Evolutionary conservation across 2,329 filamentous ascomycete species (phyloP).

Genomic region (Exophiala lecanii-corni): DNA sequence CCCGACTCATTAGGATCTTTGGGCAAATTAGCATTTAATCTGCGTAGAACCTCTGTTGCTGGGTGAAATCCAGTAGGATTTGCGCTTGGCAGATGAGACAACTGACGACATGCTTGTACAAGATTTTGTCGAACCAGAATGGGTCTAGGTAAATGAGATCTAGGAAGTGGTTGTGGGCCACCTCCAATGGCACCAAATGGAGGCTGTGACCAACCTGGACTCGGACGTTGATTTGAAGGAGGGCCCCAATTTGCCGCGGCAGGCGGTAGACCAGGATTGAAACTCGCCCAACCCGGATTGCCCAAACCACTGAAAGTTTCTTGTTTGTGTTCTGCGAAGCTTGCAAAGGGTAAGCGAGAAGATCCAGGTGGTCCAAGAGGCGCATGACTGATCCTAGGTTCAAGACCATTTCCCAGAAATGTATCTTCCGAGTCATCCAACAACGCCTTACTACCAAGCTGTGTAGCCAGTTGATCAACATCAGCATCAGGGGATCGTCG

Average conservation of each 20-base stretch:
- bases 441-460: constrained; percentile 85
- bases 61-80: constrained; percentile 63
- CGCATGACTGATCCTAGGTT: constrained; percentile 36
- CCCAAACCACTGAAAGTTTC: constrained; percentile 22
- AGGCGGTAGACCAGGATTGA: constrained; percentile 17
- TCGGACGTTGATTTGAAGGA: constrained; percentile 13
- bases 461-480: constrained; percentile 68
- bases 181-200: constrained; percentile 46
- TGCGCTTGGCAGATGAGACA: constrained; percentile 39
- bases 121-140: constrained; percentile 68
- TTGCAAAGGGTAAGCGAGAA: constrained; percentile 38
- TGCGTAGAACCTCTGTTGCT: constrained; percentile 56
- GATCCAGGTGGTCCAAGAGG: constrained; percentile 51
- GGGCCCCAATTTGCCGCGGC: constrained; percentile 19
- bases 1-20: constrained; percentile 54
- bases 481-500: constrained; percentile 47
- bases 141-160: constrained; percentile 58
- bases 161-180: constrained; percentile 32
- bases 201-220: constrained; percentile 38
- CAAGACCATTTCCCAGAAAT: constrained; percentile 38
- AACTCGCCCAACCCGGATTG: constrained; percentile 22
- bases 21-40: constrained; percentile 57
- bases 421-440: constrained; percentile 70
- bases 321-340: constrained; percentile 24
- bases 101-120: constrained; percentile 69